A percentile compares a stretch with the other conserved stretches of the same genome.
Evolutionary conservation across 768 basidiomycete species (phyloP).

Genomic region (Podaxis mareebaensis): DNA sequence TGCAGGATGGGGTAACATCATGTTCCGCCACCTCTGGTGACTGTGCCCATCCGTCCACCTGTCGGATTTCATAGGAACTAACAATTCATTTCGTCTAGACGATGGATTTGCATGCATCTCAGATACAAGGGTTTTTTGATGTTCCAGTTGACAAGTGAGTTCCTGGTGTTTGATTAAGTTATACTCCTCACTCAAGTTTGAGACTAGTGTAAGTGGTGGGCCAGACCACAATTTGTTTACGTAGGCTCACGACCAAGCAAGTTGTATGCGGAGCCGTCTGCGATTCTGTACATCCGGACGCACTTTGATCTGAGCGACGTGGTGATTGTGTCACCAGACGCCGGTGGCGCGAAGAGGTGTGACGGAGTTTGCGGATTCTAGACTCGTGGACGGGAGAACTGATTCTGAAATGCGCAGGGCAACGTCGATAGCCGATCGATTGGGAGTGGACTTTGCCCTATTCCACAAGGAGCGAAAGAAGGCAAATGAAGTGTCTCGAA

Average conservation of each 20-base stretch:
- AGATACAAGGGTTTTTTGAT: constrained; percentile 99
- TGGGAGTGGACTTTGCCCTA: constrained; percentile 96
- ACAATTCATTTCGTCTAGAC: constrained; percentile 53
- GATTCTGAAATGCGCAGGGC: constrained; percentile 55
- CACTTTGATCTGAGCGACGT: constrained; percentile 84
- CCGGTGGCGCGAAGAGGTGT: constrained; percentile 96
- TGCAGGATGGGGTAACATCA: background rate
- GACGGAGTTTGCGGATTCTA: constrained; percentile 19
- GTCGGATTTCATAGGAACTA: constrained; percentile 14
- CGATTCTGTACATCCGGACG: constrained; percentile 91
- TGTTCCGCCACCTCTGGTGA: background rate
- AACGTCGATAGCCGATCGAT: constrained; percentile 93
- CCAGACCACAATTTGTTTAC: constrained; percentile 19
- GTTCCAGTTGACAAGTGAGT: constrained; percentile 99
- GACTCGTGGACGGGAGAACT: constrained; percentile 4
- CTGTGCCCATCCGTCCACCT: background rate
- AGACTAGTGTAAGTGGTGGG: constrained; percentile 24
- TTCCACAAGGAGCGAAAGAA: constrained; percentile 99
- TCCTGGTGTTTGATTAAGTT: constrained; percentile 20
- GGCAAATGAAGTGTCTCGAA: constrained; percentile 91
- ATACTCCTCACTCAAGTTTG: constrained; percentile 14
- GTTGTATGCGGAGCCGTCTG: constrained; percentile 96
- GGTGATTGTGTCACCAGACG: constrained; percentile 97
- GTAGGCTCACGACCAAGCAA: constrained; percentile 29
- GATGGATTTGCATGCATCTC: constrained; percentile 98